A percentile compares a stretch with the other conserved stretches of the same genome.
These are phyloP conservation scores for Metrosideros polymorpha DNA, from an alignment of 441 rosid species.

Conservation along the genomic window DNA sequence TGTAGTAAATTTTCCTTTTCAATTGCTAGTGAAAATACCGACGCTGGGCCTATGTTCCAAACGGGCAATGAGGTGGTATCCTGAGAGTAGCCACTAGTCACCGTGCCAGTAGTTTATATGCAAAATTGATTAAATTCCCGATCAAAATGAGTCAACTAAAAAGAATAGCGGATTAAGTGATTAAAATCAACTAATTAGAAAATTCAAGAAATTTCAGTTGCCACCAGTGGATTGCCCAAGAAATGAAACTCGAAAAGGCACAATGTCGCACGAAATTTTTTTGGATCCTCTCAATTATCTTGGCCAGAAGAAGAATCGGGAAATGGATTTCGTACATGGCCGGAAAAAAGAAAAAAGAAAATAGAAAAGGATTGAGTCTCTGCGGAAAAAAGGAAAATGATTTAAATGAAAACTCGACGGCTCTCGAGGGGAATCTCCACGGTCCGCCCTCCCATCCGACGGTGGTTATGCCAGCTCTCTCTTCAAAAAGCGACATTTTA, in stretches of 20 bases:
- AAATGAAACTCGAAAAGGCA: not conserved
- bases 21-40: not conserved
- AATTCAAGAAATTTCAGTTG: too few relatives aligned
- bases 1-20: fast-evolving
- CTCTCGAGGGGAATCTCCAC: not conserved
- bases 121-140: too few relatives aligned
- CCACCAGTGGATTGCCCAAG: not conserved
- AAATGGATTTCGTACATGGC: not conserved
- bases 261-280: not conserved
- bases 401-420: not conserved
- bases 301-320: not conserved
- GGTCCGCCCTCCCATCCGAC: not conserved
- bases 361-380: not conserved
- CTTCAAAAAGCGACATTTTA: not conserved
- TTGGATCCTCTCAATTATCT: not conserved
- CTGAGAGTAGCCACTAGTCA: not conserved
- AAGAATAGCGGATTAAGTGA: too few relatives aligned
- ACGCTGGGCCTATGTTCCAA: not conserved
- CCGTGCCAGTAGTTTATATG: too few relatives aligned
- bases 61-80: not conserved
- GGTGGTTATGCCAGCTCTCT: not conserved
- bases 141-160: too few relatives aligned
- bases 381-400: not conserved
- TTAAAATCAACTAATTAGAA: too few relatives aligned
- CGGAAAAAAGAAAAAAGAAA: not conserved